A percentile compares a stretch with the other conserved stretches of the same genome.
Conservation (phyloP, 805 yeast genomes). For the Lipomyces starkeyi region DNA sequence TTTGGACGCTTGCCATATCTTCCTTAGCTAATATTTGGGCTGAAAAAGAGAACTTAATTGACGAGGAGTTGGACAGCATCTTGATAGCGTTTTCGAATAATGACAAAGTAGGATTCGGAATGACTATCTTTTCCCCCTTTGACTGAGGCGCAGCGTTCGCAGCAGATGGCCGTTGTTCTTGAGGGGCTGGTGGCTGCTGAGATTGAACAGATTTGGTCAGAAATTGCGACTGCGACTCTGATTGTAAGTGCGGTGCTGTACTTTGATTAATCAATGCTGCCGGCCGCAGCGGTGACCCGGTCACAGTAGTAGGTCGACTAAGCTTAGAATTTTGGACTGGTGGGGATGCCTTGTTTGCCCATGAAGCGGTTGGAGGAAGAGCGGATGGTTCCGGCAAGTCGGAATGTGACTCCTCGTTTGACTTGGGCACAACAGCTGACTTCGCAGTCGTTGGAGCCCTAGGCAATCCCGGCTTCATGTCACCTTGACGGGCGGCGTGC, state of each 20-base stretch:
- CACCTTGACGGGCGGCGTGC: conserved; percentile 48
- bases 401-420: conserved; percentile 24
- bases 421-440: conserved; percentile 10
- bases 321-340: conserved; percentile 40
- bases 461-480: conserved; percentile 35
- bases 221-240: neutral
- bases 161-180: conserved; percentile 25
- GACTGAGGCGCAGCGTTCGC: conserved; percentile 6
- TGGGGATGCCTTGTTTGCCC: conserved; percentile 58
- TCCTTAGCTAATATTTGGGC: conserved; percentile 40
- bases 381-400: conserved; percentile 51
- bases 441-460: neutral
- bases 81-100: conserved; percentile 36
- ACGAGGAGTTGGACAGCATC: conserved; percentile 38
- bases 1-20: conserved; percentile 37
- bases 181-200: conserved; percentile 41
- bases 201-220: conserved; percentile 8
- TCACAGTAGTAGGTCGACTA: conserved; percentile 9
- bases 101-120: conserved; percentile 22
- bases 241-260: conserved; percentile 1
- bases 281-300: neutral
- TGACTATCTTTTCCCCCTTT: conserved; percentile 15
- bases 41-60: conserved; percentile 41
- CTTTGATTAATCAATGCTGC: conserved; percentile 1
- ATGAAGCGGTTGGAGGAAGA: conserved; percentile 74